Evolutionary conservation across 805 yeast genomes (phyloP), one percentile per base, ranked within the genome.

Genomic region (Soucietia sequanensis): DNA sequence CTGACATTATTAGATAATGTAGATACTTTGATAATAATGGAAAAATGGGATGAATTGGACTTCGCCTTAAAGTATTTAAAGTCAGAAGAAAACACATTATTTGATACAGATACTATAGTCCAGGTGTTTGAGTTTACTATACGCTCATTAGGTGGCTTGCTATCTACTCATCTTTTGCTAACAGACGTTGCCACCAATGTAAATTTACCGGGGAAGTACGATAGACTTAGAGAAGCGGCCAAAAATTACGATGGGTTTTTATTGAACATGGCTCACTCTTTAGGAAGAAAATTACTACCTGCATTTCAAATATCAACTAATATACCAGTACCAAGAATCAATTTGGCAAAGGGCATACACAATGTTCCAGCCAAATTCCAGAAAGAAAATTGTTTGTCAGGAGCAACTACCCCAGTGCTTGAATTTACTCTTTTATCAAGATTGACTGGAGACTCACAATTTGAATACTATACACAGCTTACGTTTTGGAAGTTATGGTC

Each of bases 111-210:
- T 41, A 72, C 88, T 7, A 77, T 81, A 2, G 82, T 90, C 0
- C 97, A 90, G 52, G 95, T 90, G 1, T 90, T 90, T 56, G 98
- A 90, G 56, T 74, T 85, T 3, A 78, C 88, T 4, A 90, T 91
- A 12, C 62, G 98, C 25, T 76, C 86, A 2, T 52, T 90, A 17
- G 98, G 98, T 0, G 88, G 95, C 0, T 64, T 90, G 20, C 52
- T 90, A 15, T 80, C 91, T 2, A 78, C 87, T 0, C 97, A 90
- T 60, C 61, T 87, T 28, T 49, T 68, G 6, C 48, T 68, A 7
- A 50, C 63, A 2, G 70, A 66, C 31, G 41, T 48, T 4, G 39
- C 37, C 10, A 43, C 43, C 20, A 27, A 24, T 21, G 22, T 17
- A 17, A 16, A 27, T 16, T 18, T 33, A 11, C 38, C 46, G 4